Percentiles rank a stretch among this genome's conserved stretches.
These are phyloP conservation scores for Mucor ambiguus DNA, from an alignment of 371 early-diverging fungal species.

Conservation along the genomic window DNA sequence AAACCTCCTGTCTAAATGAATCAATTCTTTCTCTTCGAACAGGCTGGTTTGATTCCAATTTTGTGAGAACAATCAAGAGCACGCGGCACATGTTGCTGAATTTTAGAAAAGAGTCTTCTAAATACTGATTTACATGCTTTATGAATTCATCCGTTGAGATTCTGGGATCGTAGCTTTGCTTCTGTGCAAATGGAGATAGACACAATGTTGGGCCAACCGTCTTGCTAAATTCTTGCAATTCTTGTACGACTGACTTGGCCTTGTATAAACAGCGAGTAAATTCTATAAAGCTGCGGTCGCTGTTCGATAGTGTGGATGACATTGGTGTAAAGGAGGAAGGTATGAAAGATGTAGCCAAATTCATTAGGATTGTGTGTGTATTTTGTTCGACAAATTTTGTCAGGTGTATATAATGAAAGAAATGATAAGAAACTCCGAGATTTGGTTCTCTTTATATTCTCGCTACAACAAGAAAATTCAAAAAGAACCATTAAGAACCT, in stretches of 20 bases:
- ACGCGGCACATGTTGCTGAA: slow-evolving; percentile 24
- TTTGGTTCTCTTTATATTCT: slow-evolving; percentile 2
- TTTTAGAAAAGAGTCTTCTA: slow-evolving; percentile 20
- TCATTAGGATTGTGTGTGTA: slow-evolving; percentile 2
- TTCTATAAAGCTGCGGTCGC: slow-evolving; percentile 27
- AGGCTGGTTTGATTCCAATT: slow-evolving; percentile 21
- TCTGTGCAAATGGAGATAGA: background rate
- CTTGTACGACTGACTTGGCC: slow-evolving; percentile 23
- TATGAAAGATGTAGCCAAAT: background rate
- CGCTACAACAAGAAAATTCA: slow-evolving; percentile 1
- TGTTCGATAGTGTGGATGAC: slow-evolving; percentile 18
- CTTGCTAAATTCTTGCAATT: slow-evolving; percentile 22
- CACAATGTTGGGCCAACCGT: slow-evolving; percentile 15
- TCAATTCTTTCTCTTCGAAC: slow-evolving; percentile 21
- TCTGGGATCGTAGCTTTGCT: slow-evolving; percentile 4
- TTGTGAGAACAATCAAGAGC: slow-evolving; percentile 18
- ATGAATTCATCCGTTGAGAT: slow-evolving; percentile 5
- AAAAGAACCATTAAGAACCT: slow-evolving; percentile 13
- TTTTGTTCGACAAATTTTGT: background rate
- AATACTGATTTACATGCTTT: slow-evolving; percentile 13
- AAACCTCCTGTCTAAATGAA: slow-evolving; percentile 26
- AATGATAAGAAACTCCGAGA: background rate
- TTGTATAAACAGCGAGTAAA: slow-evolving; percentile 31
- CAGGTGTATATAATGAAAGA: background rate
- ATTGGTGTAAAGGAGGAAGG: slow-evolving; percentile 5